Evolutionary conservation across 148 eudicot species (phyloP).

Genomic region (Arctostaphylos glauca): DNA sequence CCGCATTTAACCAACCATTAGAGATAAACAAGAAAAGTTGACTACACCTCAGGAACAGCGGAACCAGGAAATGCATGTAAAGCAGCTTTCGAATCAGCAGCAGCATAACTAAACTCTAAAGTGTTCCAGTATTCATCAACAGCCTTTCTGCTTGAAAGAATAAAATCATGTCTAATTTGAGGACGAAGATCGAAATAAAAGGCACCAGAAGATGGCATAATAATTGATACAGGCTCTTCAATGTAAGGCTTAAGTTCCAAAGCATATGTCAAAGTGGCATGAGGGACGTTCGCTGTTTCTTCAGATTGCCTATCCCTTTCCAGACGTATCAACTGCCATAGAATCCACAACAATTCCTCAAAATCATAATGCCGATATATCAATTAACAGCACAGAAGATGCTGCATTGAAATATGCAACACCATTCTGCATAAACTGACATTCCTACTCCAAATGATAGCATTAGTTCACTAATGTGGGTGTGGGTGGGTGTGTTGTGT

Average conservation of each 20-base stretch:
- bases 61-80: slow-evolving; percentile 94
- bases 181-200: slow-evolving; percentile 74
- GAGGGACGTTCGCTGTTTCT: slow-evolving; percentile 46
- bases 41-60: slow-evolving; percentile 69
- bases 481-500: not conserved
- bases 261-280: slow-evolving; percentile 64
- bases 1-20: slow-evolving; percentile 5
- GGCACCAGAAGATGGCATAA: slow-evolving; percentile 37
- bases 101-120: slow-evolving; percentile 91
- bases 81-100: slow-evolving; percentile 82
- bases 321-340: slow-evolving; percentile 68
- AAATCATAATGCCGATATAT: slow-evolving; percentile 5
- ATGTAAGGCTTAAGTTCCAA: slow-evolving; percentile 92
- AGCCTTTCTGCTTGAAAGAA: slow-evolving; percentile 73
- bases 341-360: slow-evolving; percentile 15
- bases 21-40: not conserved
- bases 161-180: slow-evolving; percentile 85
- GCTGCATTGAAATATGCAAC: not conserved
- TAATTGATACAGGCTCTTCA: slow-evolving; percentile 74
- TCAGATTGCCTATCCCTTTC: slow-evolving; percentile 54
- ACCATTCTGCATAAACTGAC: slow-evolving; percentile 4
- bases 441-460: not conserved
- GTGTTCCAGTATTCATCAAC: slow-evolving; percentile 93
- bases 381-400: not conserved
- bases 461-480: not conserved